Base-by-base conservation (phyloP, 2,329 filamentous ascomycete species). In the Onygena corvina region DNA sequence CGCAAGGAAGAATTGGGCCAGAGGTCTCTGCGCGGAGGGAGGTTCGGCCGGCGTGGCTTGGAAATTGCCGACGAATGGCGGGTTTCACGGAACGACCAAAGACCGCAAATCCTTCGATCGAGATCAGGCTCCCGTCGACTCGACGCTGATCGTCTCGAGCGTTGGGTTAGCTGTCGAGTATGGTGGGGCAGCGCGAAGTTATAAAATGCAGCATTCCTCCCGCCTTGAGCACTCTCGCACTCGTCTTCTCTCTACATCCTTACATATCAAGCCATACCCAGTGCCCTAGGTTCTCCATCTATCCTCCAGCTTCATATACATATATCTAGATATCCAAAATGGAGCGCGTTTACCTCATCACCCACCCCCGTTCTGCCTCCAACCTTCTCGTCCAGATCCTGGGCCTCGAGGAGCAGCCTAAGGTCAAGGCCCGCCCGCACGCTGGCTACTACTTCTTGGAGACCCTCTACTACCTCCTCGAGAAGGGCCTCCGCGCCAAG, bases 341-440 rank as follows among this genome's bases (percentile, higher is more conserved):
- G 42, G 20, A 47, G 21, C 57, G 57, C 9, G 36, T 59, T 29
- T 51, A 57, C 21, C 54, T 62, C 5, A 34, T 64, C 23, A 59
- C 58, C 36, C 52, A 56, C 46, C 61, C 61, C 4, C 60, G 63
- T 40, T 61, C 63, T 5, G 63, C 62, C 4, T 64, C 63, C 11
- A 63, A 64, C 46, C 54, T 66, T 4, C 54, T 65, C 6, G 53
- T 62, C 25, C 56, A 56, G 12, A 58, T 66, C 25, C 56, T 66
- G 23, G 56, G 57, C 35, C 48, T 66, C n/a, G 52, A 57, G 12
- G 46, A 59, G 3, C 63, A 64, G 49, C 59, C 59, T 18, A 30
- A 54, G 23, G 52, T 59, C 30, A 18, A 53, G 23, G 55, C 53
- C 42, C 51, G 58, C 7, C 36, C 31, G n/a, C 45, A 50, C 3